phyloP scores from a whole-genome alignment of 176 grass and related monocot species.

The Juncus inflexus region DNA sequence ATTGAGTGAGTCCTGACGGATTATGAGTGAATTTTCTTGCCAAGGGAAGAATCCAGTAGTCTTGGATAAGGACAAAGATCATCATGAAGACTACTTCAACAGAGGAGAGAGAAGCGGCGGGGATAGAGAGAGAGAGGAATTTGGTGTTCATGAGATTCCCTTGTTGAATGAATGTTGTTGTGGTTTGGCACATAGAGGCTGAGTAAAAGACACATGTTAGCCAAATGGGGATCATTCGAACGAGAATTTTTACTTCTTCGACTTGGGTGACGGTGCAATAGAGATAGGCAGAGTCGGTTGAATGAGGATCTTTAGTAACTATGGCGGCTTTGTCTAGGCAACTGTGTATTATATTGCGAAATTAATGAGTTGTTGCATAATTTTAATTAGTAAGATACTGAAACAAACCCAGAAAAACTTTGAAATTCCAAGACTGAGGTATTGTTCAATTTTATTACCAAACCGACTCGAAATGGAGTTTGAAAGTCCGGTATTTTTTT shows the following conservation, averaged over 20 bases:
- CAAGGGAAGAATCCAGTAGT: conserved; percentile 46
- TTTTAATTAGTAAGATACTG: background rate
- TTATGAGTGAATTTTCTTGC: conserved; percentile 45
- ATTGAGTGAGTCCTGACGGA: conserved; percentile 46
- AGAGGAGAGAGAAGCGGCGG: conserved; percentile 65
- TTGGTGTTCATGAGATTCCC: conserved; percentile 65
- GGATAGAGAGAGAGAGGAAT: conserved; percentile 59
- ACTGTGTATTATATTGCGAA: conserved; percentile 23
- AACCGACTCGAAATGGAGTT: no score
- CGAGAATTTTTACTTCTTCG: conserved; percentile 87
- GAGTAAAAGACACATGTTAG: conserved; percentile 55
- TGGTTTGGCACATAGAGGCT: conserved; percentile 58
- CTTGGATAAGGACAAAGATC: conserved; percentile 56
- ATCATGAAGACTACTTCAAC: conserved; percentile 66
- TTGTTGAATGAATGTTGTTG: conserved; percentile 79
- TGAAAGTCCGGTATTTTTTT: no score
- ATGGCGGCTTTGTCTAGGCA: conserved; percentile 75
- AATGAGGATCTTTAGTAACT: conserved; percentile 32
- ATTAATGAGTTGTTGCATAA: conserved; percentile 15
- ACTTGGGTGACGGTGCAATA: conserved; percentile 56
- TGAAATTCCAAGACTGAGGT: no score
- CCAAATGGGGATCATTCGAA: conserved; percentile 83
- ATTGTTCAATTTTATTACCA: no score
- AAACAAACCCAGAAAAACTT: no score
- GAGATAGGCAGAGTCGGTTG: conserved; percentile 21